Evolutionary conservation across 2,329 filamentous ascomycete species (phyloP).

Genomic region (Talaromyces sp.): DNA sequence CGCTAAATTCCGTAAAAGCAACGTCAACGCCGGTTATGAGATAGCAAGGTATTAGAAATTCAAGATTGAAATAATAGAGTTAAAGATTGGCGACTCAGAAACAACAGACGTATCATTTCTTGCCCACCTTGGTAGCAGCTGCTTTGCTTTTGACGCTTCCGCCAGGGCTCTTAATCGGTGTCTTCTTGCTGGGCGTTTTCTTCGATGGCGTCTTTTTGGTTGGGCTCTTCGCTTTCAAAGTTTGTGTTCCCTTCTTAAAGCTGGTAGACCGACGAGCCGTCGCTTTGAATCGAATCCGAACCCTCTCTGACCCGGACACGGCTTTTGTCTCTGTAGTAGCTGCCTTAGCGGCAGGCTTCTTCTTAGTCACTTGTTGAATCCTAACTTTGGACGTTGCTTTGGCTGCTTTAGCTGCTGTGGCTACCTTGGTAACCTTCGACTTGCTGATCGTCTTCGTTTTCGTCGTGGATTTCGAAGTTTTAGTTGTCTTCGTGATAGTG

Average conservation of each 20-base stretch:
- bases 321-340: background rate
- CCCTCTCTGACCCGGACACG: slow-evolving; percentile 19
- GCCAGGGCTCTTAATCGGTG: slow-evolving; percentile 17
- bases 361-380: slow-evolving; percentile 4
- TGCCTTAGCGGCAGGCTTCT: background rate
- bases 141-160: slow-evolving; percentile 15
- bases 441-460: slow-evolving; percentile 24
- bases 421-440: slow-evolving; percentile 27
- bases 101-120: background rate
- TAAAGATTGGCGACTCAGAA: background rate
- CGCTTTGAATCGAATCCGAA: slow-evolving; percentile 20
- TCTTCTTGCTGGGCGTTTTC: slow-evolving; percentile 14
- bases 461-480: slow-evolving; percentile 21
- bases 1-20: background rate
- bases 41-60: background rate
- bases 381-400: slow-evolving; percentile 21
- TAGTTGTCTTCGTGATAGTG: slow-evolving; percentile 23
- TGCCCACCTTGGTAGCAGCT: background rate
- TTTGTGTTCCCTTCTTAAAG: slow-evolving; percentile 19
- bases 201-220: slow-evolving; percentile 17
- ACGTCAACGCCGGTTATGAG: background rate
- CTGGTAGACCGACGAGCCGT: slow-evolving; percentile 20
- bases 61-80: background rate
- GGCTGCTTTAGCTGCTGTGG: slow-evolving; percentile 18
- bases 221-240: slow-evolving; percentile 18